These are phyloP conservation scores for Musa troglodytarum DNA, from an alignment of 176 grass and related monocot species.

Conservation along the genomic window DNA sequence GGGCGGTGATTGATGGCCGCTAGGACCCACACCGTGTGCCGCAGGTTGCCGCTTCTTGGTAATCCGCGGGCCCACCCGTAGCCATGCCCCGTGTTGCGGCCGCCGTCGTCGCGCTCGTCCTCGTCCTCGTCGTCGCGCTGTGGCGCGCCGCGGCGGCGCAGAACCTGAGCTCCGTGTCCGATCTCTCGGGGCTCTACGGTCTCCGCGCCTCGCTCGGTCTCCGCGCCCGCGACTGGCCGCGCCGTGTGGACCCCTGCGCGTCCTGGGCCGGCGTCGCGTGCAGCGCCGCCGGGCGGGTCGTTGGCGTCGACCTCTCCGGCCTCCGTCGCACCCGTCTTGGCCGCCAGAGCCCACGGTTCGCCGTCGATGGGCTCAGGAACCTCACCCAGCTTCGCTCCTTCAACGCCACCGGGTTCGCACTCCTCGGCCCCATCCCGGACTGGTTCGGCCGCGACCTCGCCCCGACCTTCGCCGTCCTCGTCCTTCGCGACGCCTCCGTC, in stretches of 20 bases:
- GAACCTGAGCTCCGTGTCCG: conserved; percentile 22
- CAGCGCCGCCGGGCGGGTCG: conserved; percentile 42
- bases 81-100: background rate
- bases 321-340: conserved; percentile 52
- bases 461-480: conserved; percentile 40
- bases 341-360: conserved; percentile 26
- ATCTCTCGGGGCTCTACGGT: conserved; percentile 33
- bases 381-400: conserved; percentile 45
- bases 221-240: conserved; percentile 52
- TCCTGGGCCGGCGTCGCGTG: conserved; percentile 58
- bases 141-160: conserved; percentile 2
- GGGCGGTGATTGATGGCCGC: background rate
- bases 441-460: conserved; percentile 55
- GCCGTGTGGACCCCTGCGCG: conserved; percentile 43
- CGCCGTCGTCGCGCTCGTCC: background rate
- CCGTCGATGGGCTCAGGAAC: conserved; percentile 39
- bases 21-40: background rate
- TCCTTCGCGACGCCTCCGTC: conserved; percentile 41
- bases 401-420: conserved; percentile 68
- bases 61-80: background rate
- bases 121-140: background rate
- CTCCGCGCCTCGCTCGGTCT: conserved; percentile 65
- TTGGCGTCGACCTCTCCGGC: conserved; percentile 31
- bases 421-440: conserved; percentile 57
- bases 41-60: no score